phyloP scores from a whole-genome alignment of 805 yeast genomes.

The Lachancea waltii region DNA sequence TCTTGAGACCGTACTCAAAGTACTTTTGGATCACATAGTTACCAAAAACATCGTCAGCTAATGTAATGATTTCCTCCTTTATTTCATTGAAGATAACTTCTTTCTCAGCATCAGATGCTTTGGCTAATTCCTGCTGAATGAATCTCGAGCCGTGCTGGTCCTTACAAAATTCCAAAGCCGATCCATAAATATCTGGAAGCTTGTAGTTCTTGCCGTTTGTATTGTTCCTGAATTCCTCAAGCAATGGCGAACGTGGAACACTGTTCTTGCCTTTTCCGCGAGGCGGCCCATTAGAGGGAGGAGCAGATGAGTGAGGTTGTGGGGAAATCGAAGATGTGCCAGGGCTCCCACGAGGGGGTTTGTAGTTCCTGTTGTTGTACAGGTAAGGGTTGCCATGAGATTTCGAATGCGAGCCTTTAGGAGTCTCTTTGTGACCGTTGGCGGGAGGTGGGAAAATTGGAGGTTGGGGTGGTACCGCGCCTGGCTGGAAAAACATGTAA shows the following conservation, averaged over 20 bases:
- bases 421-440: neutral
- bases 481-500: slow-evolving; percentile 8
- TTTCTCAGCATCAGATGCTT: slow-evolving; percentile 59
- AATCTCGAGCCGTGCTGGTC: slow-evolving; percentile 98
- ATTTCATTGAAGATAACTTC: slow-evolving; percentile 82
- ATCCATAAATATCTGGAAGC: slow-evolving; percentile 73
- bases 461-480: slow-evolving; percentile 22
- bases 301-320: slow-evolving; percentile 1
- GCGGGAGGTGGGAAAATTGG: slow-evolving; percentile 7
- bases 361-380: slow-evolving; percentile 5
- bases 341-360: neutral
- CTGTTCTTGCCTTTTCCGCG: slow-evolving; percentile 11
- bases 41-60: slow-evolving; percentile 96
- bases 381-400: slow-evolving; percentile 9
- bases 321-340: neutral
- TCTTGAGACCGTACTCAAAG: slow-evolving; percentile 71
- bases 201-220: slow-evolving; percentile 47
- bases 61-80: slow-evolving; percentile 60
- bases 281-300: slow-evolving; percentile 1
- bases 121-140: slow-evolving; percentile 79
- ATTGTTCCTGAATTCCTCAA: slow-evolving; percentile 77
- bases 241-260: slow-evolving; percentile 65
- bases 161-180: slow-evolving; percentile 83
- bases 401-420: neutral
- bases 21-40: slow-evolving; percentile 94